Evolutionary conservation across 495 filamentous ascomycete genomes (phyloP), one percentile per base, ranked within the genome.

Genomic region (Podospora pseudoanserina): DNA sequence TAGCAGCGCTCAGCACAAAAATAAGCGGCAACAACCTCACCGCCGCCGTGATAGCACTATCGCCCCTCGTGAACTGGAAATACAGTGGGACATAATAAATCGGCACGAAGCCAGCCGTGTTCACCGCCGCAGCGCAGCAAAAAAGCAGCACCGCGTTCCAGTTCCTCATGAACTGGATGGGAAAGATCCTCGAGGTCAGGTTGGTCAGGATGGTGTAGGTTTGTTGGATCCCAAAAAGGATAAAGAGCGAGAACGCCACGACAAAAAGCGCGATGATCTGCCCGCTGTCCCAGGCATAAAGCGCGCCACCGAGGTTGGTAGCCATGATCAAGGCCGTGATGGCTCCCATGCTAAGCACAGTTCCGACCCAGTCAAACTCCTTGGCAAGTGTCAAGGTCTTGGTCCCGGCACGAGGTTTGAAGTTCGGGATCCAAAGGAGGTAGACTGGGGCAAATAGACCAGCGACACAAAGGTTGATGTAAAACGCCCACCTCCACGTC

Each of bases 401-500:
- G 1, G 73, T 73, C 2, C 75, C 73, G 19, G 78, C 79, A 0
- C 15, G 5, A 6, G 86, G 85, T 64, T 84, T 78, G 23, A 77
- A 65, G 4, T 74, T 69, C 1, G 86, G 87, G 3, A 90, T 73
- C 20, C 82, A 71, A 65, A 87, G 81, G 67, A 91, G 54, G 71
- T 85, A 90, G 44, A 86, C 79, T 0, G 88, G 89, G 1, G 83
- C 79, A 30, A 81, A 80, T 4, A 83, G 68, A 4, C 69, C 89
- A 9, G 83, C 86, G 27, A 91, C 75, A 44, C 79, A 73, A 16
- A 92, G 81, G 68, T 91, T 91, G 74, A 92, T 87, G 77, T 92
- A 92, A 71, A 92, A 91, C 2, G 84, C 83, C 87, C 86, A 88
- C 2, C 87, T 77, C 86, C 85, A 88, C 1, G 78, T 83, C 4